phyloP scores from a whole-genome alignment of 2,329 filamentous ascomycete species.

The Cryphonectria parasitica region DNA sequence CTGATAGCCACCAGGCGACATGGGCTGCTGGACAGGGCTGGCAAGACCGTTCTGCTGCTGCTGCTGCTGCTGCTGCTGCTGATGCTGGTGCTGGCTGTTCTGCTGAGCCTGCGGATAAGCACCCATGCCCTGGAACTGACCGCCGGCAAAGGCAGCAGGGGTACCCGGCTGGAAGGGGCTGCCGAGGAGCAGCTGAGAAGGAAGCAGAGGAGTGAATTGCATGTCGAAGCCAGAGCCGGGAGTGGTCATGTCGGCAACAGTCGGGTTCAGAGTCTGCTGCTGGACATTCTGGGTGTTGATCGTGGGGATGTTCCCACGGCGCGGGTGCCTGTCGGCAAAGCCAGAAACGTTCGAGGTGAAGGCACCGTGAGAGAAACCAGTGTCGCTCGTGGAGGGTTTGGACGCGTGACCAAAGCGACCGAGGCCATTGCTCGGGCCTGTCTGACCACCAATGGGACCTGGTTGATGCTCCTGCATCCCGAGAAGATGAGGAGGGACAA shows the following conservation, averaged over 20 bases:
- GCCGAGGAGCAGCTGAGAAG: conserved; percentile 90
- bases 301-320: conserved; percentile 82
- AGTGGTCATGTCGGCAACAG: conserved; percentile 75
- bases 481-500: conserved; percentile 84
- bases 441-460: conserved; percentile 61
- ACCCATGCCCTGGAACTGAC: conserved; percentile 86
- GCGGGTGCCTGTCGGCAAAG: conserved; percentile 84
- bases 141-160: conserved; percentile 84
- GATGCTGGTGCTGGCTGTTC: conserved; percentile 53
- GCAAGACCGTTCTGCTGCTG: conserved; percentile 66
- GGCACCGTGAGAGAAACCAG: conserved; percentile 89
- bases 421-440: conserved; percentile 58
- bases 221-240: conserved; percentile 92
- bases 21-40: conserved; percentile 75
- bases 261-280: conserved; percentile 48
- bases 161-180: conserved; percentile 97
- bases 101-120: conserved; percentile 71
- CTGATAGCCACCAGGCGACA: conserved; percentile 85
- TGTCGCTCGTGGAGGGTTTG: conserved; percentile 82
- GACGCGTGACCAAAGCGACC: conserved; percentile 74
- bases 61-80: conserved; percentile 59
- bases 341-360: conserved; percentile 86
- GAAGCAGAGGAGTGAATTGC: conserved; percentile 96
- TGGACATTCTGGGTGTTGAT: conserved; percentile 83
- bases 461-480: conserved; percentile 85